Conservation (phyloP, 2,329 filamentous ascomycete species). For the Xylariaceae sp. region DNA sequence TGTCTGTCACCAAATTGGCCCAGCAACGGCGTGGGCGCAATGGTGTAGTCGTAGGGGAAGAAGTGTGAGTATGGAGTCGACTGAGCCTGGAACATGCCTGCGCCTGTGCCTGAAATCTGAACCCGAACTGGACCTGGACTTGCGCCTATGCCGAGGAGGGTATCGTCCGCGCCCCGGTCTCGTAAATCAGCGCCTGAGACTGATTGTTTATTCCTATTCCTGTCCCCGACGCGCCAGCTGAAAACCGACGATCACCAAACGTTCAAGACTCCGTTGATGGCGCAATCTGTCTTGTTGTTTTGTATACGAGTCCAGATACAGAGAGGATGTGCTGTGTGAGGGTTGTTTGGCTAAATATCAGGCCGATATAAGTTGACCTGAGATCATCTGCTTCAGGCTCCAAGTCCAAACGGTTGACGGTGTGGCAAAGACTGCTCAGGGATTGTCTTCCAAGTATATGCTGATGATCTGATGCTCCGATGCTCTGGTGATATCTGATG, state of each 20-base stretch:
- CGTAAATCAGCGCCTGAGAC: conserved; percentile 13
- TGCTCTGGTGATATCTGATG: background rate
- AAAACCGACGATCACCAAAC: conserved; percentile 12
- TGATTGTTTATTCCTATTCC: conserved; percentile 3
- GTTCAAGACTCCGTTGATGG: conserved; percentile 1
- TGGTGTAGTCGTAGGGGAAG: conserved; percentile 36
- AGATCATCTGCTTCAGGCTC: conserved; percentile 8
- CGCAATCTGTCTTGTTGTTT: conserved; percentile 7
- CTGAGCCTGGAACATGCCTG: conserved; percentile 50
- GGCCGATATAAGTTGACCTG: conserved; percentile 1
- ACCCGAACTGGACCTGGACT: conserved; percentile 1
- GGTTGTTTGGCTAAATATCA: conserved; percentile 14
- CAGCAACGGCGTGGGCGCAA: conserved; percentile 27
- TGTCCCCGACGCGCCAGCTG: conserved; percentile 18
- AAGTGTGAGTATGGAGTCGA: conserved; percentile 44
- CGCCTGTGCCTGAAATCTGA: conserved; percentile 1
- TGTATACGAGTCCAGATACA: conserved; percentile 10
- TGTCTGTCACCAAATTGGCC: conserved; percentile 27
- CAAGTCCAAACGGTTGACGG: background rate
- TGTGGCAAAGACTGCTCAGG: no score
- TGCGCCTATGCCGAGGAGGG: background rate
- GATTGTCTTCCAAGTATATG: no score
- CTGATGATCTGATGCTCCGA: no score
- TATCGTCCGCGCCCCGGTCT: conserved; percentile 9
- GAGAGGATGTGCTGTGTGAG: conserved; percentile 8